Base-by-base conservation (phyloP, 1,139 yeast species). In the Geotrichum fermentans region DNA sequence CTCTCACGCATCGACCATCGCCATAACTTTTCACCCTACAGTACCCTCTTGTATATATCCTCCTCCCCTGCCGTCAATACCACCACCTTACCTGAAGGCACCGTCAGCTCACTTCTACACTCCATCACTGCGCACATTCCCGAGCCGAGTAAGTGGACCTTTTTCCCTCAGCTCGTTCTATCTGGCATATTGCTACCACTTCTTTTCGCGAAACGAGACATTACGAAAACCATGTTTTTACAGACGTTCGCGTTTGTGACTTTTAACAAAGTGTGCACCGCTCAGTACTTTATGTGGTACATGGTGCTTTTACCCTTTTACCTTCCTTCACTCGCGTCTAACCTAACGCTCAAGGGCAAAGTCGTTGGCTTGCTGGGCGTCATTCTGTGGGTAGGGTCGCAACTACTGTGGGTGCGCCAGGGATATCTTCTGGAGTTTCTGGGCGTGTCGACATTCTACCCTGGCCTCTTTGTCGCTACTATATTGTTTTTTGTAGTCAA, bases 211-310 rank as follows among this genome's bases (percentile, higher is more conserved):
- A 68, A 72, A 39, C 63, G 62, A 16, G 79, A 81, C 52, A 61
- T 84, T 26, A 65, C 80, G n/a, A 75, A 83, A 38, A 77, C 89
- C 18, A 66, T 88, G 55, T 87, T 90, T 61, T 64, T 89, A n/a
- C 97, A 90, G 66, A 92, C 98, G 0, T 83, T 88, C 65, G 77
- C 88, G 26, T 92, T 92, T 69, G 96, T 90, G 32, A 75, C 94
- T 1, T 88, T 83, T 69, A 92, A 92, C 71, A 92, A 92, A 67
- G 97, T 92, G 32, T 85, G 95, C 60, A 92, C 98, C 0, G 87
- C 96, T 0, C 74, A 72, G 60, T 92, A 92, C 66, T 92, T 92
- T 65, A 80, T 90, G 58, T 92, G 98, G 97, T 89, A 83, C 64
- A 70, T 92, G 61, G 87, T 89, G 14, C 78, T 89, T 58, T 67